Conservation (phyloP, 306 rosid genomes). For the Vicia faba region DNA sequence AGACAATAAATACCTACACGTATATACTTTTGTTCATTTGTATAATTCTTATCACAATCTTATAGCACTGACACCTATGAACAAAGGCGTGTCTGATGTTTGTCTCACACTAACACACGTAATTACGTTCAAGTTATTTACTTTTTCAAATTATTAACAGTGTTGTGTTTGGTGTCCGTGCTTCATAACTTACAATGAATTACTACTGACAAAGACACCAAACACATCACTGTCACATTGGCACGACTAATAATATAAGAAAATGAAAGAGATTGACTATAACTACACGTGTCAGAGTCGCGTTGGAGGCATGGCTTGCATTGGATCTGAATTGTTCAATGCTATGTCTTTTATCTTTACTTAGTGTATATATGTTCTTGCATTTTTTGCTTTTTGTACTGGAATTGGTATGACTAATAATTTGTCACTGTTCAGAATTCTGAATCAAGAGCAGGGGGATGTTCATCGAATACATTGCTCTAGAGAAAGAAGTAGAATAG, state of each 20-base stretch:
- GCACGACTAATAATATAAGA: not conserved
- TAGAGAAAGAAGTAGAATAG: conserved; percentile 62
- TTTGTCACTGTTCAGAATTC: conserved; percentile 40
- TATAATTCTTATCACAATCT: not conserved
- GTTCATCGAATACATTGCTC: conserved; percentile 56
- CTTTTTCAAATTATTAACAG: too few species aligned
- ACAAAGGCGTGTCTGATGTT: too few species aligned
- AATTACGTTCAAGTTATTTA: too few species aligned
- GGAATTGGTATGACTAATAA: conserved; percentile 40
- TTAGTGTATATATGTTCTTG: conserved; percentile 27
- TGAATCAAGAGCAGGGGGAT: conserved; percentile 39
- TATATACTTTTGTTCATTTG: conserved; percentile 20
- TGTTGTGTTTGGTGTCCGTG: too few species aligned
- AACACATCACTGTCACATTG: not conserved
- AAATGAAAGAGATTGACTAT: not conserved
- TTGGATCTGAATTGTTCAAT: not conserved
- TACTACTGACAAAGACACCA: not conserved
- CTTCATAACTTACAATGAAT: too few species aligned
- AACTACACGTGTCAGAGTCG: not conserved
- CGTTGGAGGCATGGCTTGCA: not conserved
- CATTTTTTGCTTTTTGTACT: conserved; percentile 30
- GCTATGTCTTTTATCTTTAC: not conserved
- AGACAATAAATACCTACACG: not conserved
- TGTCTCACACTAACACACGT: too few species aligned
- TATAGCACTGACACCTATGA: too few species aligned